A percentile compares a stretch with the other conserved stretches of the same genome.
Conservation (phyloP, 2,329 filamentous ascomycete genomes). For the Paracamarosporium sp. region DNA sequence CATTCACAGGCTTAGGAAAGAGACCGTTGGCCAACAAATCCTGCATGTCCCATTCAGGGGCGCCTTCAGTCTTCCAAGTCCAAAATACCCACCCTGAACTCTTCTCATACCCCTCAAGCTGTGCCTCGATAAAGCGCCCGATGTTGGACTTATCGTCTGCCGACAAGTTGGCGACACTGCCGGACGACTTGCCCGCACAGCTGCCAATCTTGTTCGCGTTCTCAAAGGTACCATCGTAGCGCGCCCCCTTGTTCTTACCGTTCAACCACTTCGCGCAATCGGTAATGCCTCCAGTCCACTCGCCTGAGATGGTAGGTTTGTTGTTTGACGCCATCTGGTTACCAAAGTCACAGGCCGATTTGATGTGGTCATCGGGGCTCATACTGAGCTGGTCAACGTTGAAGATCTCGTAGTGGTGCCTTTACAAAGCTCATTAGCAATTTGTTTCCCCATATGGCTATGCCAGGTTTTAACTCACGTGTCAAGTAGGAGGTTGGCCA, state of each 20-base stretch:
- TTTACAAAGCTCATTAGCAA: background rate
- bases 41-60: conserved; percentile 59
- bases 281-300: conserved; percentile 56
- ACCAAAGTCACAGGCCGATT: conserved; percentile 53
- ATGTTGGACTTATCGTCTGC: conserved; percentile 52
- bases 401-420: conserved; percentile 58
- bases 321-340: conserved; percentile 53
- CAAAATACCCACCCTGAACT: conserved; percentile 58
- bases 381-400: conserved; percentile 45
- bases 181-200: conserved; percentile 53
- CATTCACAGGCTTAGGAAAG: conserved; percentile 55
- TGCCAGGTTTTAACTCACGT: conserved; percentile 25
- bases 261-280: conserved; percentile 58
- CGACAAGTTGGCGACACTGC: conserved; percentile 51
- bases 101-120: conserved; percentile 57
- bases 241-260: conserved; percentile 54
- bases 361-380: conserved; percentile 49
- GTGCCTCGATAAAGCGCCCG: conserved; percentile 54
- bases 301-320: conserved; percentile 56
- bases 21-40: conserved; percentile 51
- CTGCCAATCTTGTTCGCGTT: conserved; percentile 49
- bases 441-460: background rate
- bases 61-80: conserved; percentile 59
- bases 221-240: conserved; percentile 52
- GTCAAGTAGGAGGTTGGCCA: conserved; percentile 54